These are phyloP conservation scores for Nitzschia palea DNA, from an alignment of 108 stramenopile species.

Conservation along the genomic window DNA sequence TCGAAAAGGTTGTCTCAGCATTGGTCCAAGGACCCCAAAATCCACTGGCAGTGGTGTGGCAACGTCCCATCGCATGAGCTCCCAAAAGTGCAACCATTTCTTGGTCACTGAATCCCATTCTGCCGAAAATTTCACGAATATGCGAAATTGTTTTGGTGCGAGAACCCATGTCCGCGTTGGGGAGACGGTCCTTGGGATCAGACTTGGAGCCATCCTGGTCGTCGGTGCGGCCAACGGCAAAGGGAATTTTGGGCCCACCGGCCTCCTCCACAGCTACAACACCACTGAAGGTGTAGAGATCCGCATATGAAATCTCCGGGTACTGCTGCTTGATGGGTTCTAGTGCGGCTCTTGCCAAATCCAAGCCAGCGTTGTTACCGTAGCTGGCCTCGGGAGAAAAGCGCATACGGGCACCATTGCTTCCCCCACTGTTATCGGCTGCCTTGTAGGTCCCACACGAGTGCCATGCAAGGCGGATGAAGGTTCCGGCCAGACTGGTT, in stretches of 20 bases:
- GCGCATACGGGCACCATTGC: constrained; percentile 94
- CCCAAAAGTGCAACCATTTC: constrained; percentile 97
- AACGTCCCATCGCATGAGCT: constrained; percentile 95
- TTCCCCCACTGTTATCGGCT: constrained; percentile 83
- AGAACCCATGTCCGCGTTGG: constrained; percentile 90
- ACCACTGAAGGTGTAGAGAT: constrained; percentile 93
- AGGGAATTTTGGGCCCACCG: constrained; percentile 85
- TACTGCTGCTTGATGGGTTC: constrained; percentile 85
- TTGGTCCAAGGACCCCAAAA: constrained; percentile 95
- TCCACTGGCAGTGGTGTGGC: constrained; percentile 87
- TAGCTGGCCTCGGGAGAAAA: constrained; percentile 83
- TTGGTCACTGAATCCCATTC: constrained; percentile 89
- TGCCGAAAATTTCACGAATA: constrained; percentile 92
- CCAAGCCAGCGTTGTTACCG: constrained; percentile 72
- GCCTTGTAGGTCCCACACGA: constrained; percentile 86
- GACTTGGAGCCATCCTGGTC: constrained; percentile 59
- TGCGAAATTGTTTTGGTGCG: constrained; percentile 67
- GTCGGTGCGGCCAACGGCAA: constrained; percentile 72
- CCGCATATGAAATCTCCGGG: constrained; percentile 89
- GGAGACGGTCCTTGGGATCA: constrained; percentile 78
- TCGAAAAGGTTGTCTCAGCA: constrained; percentile 94
- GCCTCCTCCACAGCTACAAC: constrained; percentile 64
- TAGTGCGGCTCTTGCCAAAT: constrained; percentile 62
- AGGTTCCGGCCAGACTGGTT: constrained; percentile 70
- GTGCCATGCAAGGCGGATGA: constrained; percentile 95